A percentile compares a stretch with the other conserved stretches of the same genome.
Evolutionary conservation across 75 land plant genomes (phyloP).

Genomic region (Cryptomeria japonica): DNA sequence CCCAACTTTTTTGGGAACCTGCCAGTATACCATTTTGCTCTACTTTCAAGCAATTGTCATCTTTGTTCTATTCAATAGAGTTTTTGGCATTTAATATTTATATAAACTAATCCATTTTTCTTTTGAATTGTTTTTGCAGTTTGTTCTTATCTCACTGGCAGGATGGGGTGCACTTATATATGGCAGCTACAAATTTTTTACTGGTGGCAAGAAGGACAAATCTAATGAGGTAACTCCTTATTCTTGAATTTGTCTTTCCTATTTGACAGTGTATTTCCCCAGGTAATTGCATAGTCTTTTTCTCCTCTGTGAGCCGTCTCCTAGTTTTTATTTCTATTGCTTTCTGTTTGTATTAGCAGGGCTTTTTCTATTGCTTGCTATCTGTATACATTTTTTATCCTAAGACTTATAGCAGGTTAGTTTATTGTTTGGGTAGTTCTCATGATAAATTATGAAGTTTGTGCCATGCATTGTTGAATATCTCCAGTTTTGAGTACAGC

Average conservation of each 20-base stretch:
- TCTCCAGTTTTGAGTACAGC: not conserved
- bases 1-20: not conserved
- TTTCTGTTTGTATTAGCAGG: not conserved
- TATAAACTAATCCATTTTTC: not conserved
- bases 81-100: not conserved
- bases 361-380: too few relatives aligned
- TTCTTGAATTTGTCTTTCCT: not conserved
- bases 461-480: not conserved
- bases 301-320: not conserved
- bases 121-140: constrained; percentile 28
- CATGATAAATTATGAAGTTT: not conserved
- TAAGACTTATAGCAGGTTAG: not conserved
- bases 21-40: not conserved
- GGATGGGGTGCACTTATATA: constrained; percentile 60
- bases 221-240: constrained; percentile 22
- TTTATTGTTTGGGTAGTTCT: not conserved
- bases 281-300: not conserved
- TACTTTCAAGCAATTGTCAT: not conserved
- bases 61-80: not conserved
- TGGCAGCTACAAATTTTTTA: constrained; percentile 48
- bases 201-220: constrained; percentile 36
- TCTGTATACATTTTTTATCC: not conserved
- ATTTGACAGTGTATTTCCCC: not conserved
- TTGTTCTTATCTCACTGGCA: constrained; percentile 59
- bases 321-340: not conserved